Base-by-base conservation (phyloP, 345 rosid species). In the Brassica juncea region DNA sequence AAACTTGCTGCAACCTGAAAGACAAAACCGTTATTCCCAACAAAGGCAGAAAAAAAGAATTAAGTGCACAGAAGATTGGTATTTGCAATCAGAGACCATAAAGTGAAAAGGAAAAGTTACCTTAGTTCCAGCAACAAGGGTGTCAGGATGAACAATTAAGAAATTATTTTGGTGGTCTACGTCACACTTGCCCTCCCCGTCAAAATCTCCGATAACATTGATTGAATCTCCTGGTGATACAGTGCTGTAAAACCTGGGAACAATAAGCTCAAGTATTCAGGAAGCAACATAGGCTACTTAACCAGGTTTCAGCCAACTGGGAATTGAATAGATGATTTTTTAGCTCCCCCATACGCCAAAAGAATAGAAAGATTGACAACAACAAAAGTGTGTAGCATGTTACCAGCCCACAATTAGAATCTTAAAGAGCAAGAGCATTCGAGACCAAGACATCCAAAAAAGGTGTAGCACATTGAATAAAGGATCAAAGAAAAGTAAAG, bases 201-300 rank as follows among this genome's bases (percentile, higher is more conserved):
- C 93, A 84, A 95, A 95, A 31, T 86, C 89, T 39, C 97, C 99
- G 52, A 93, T 88, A 63, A 93, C 93, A 76, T 90, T 93, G 57
- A 93, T 88, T 28, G 99, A 88, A 80, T 95, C 98, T 81, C 99
- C 99, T 28, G 99, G 99, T 73, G 96, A 86, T 69, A 95, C 80
- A 16, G 84, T 85, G 85, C 90, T 89, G 86, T 90, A 85, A 81
- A 82, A 88, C 99, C 98, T 95, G 89, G 66, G 47, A 61, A 73
- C 14, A 64, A 55, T 52, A 72, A 72, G 15, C 30, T 64, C 66
- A 16, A 39, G 71, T 68, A 77, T 80, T 72, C 37, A 59, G 61
- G 64, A 52, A 76, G 84, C 12, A 68, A 27, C 32, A 19, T 10
- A 49, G 61, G 49, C 35, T 52, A 74, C 6, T 39, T 72, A n/a